Conservation (phyloP, 257 asterid species). For the Verbascum thapsus region DNA sequence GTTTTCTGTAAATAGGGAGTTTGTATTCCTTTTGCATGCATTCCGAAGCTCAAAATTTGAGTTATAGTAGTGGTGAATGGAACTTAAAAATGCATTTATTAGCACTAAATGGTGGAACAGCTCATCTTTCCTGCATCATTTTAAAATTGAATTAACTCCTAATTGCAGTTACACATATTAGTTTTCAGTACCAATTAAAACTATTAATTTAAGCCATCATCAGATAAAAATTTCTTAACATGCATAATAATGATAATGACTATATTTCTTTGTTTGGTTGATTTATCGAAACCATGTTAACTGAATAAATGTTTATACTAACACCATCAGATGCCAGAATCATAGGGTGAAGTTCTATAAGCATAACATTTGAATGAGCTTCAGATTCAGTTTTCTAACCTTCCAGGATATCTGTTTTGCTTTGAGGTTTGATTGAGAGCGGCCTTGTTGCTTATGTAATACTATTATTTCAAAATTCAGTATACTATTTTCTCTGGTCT, state of each 20-base stretch:
- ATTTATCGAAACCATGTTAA: constrained; percentile 19
- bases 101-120: not conserved
- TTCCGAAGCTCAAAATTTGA: not conserved
- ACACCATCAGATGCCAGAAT: constrained; percentile 97
- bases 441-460: not conserved
- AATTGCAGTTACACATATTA: too few relatives aligned
- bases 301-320: constrained; percentile 36
- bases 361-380: not conserved
- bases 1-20: not conserved
- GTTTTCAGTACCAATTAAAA: too few relatives aligned
- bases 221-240: too few relatives aligned
- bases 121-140: not conserved
- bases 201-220: too few relatives aligned
- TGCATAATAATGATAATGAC: not conserved
- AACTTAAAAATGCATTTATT: too few relatives aligned
- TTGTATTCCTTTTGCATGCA: not conserved
- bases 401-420: not conserved
- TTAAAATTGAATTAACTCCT: too few relatives aligned
- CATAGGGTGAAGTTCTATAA: constrained; percentile 84
- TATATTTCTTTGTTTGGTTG: constrained; percentile 6
- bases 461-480: too few relatives aligned
- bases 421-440: not conserved
- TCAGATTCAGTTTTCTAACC: not conserved
- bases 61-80: not conserved
- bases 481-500: not conserved